Evolutionary conservation across 164 flowering plant genomes (phyloP).

Genomic region (Vitis riparia): DNA sequence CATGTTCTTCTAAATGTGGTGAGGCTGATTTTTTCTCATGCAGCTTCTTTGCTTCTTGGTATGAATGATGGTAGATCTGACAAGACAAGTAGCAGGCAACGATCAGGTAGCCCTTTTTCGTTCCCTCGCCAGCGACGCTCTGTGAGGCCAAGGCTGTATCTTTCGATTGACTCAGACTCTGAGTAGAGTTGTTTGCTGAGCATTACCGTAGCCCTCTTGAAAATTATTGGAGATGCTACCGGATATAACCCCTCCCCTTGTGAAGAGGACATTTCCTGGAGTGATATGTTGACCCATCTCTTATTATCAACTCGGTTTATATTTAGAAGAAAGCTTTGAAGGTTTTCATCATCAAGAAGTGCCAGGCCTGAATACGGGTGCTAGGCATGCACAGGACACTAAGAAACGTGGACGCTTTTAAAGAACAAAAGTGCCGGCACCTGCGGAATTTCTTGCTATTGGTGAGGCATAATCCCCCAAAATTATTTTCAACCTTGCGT

Average conservation of each 20-base stretch:
- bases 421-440: neutral
- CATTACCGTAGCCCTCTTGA: neutral
- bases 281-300: neutral
- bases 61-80: conserved; percentile 58
- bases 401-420: neutral
- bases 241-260: neutral
- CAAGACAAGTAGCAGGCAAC: conserved; percentile 45
- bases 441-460: conserved; percentile 5
- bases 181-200: conserved; percentile 35
- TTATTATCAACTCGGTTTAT: neutral
- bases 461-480: neutral
- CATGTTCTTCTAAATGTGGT: neutral
- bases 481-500: no score
- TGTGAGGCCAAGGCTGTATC: conserved; percentile 62
- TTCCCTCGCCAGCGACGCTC: conserved; percentile 86
- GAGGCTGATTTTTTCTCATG: conserved; percentile 16
- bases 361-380: neutral
- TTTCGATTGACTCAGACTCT: conserved; percentile 83
- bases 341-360: no score
- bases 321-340: neutral
- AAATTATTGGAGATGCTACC: neutral
- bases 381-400: neutral
- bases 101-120: conserved; percentile 68
- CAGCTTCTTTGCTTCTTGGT: conserved; percentile 81
- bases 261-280: neutral